phyloP scores from a whole-genome alignment of 2,329 filamentous ascomycete species.

The Epichloe scottii region DNA sequence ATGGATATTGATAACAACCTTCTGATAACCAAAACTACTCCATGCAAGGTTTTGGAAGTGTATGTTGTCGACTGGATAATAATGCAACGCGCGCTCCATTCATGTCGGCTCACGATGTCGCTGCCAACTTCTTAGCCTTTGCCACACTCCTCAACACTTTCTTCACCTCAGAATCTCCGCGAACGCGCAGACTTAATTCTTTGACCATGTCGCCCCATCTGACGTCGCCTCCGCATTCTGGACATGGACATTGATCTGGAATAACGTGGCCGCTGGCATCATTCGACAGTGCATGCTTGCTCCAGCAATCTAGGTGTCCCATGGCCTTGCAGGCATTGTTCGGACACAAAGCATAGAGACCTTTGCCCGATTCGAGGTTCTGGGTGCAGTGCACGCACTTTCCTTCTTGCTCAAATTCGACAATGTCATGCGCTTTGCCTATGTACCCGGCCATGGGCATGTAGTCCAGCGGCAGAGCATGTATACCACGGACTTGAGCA shows the following conservation, averaged over 20 bases:
- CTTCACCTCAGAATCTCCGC: conserved; percentile 58
- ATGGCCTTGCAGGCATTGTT: conserved; percentile 40
- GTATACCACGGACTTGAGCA: conserved; percentile 31
- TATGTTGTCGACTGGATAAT: too few species aligned
- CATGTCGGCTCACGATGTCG: not conserved
- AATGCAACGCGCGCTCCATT: too few species aligned
- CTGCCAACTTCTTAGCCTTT: conserved; percentile 12
- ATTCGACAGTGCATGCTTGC: conserved; percentile 33
- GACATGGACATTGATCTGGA: conserved; percentile 59
- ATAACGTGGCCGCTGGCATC: conserved; percentile 37
- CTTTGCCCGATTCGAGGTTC: conserved; percentile 31
- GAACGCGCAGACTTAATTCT: conserved; percentile 62
- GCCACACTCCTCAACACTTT: conserved; percentile 48
- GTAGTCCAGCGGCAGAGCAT: conserved; percentile 44
- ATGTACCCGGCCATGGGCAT: conserved; percentile 38
- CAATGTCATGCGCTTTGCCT: conserved; percentile 39
- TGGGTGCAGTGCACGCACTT: conserved; percentile 40
- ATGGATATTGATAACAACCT: not conserved
- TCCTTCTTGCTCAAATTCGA: conserved; percentile 44
- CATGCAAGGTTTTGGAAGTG: too few species aligned
- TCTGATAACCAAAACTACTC: too few species aligned
- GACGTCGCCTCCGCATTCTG: conserved; percentile 49
- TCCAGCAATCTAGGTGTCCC: conserved; percentile 49
- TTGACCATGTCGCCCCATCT: conserved; percentile 71
- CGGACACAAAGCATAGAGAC: conserved; percentile 45